Percentiles rank a stretch among this genome's conserved stretches.
Conservation (phyloP, 257 asterid species). For the Solanum ossicruentum region DNA sequence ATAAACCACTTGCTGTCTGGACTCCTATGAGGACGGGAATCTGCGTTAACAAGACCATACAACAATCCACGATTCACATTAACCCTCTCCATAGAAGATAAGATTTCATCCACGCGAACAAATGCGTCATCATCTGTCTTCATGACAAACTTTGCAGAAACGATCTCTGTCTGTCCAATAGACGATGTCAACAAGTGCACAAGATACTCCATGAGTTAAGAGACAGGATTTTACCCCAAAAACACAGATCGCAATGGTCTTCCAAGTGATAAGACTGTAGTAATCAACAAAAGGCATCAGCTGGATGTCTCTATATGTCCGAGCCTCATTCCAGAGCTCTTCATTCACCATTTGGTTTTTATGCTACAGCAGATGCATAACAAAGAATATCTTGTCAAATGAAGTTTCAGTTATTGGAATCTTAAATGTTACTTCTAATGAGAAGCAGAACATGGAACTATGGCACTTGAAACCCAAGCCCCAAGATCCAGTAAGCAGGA, state of each 20-base stretch:
- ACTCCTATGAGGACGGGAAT: conserved; percentile 73
- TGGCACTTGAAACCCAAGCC: neutral
- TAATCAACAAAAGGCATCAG: conserved; percentile 95
- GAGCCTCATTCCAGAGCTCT: conserved; percentile 94
- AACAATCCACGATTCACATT: conserved; percentile 58
- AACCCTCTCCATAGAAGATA: conserved; percentile 44
- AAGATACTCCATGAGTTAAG: conserved; percentile 13
- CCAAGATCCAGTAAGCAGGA: neutral
- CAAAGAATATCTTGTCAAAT: neutral
- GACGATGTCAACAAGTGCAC: conserved; percentile 23
- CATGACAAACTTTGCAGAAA: conserved; percentile 78
- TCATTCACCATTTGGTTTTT: conserved; percentile 93
- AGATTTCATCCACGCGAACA: conserved; percentile 86
- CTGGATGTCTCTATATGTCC: conserved; percentile 77
- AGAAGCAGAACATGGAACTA: neutral
- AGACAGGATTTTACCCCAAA: conserved; percentile 70
- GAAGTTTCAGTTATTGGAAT: neutral
- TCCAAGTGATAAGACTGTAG: conserved; percentile 89
- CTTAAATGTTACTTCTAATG: neutral
- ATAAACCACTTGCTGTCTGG: conserved; percentile 94
- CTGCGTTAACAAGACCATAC: conserved; percentile 81
- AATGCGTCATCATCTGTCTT: conserved; percentile 99
- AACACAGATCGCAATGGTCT: conserved; percentile 78
- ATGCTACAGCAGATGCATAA: conserved; percentile 45
- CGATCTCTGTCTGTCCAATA: conserved; percentile 73